Conservation (phyloP, 768 basidiomycete species). For the Floccularia luteovirens region DNA sequence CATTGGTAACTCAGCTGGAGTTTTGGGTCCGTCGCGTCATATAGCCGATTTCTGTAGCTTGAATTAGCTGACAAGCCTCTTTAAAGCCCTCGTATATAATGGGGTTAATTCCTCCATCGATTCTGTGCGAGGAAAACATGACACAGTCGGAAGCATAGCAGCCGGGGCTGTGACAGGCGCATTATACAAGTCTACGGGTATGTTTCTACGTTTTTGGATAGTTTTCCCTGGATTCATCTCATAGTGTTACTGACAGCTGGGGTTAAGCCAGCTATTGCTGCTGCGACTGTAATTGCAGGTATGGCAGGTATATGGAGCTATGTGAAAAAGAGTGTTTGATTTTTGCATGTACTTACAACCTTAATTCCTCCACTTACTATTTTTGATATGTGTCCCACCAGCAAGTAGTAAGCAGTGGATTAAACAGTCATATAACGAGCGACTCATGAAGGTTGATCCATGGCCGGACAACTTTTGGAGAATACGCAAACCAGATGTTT, state of each 20-base stretch:
- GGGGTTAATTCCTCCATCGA: constrained; percentile 94
- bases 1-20: constrained; percentile 97
- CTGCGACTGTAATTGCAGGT: constrained; percentile 84
- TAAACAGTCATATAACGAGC: constrained; percentile 22
- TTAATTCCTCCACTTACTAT: constrained; percentile 38
- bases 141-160: constrained; percentile 83
- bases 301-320: constrained; percentile 92
- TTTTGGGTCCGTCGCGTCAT: constrained; percentile 70
- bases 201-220: constrained; percentile 27
- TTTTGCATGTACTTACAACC: constrained; percentile 42
- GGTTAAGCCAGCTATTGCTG: constrained; percentile 80
- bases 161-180: constrained; percentile 89
- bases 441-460: constrained; percentile 19
- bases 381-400: constrained; percentile 34
- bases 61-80: constrained; percentile 29
- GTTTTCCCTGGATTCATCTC: constrained; percentile 21
- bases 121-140: constrained; percentile 82
- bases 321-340: constrained; percentile 85
- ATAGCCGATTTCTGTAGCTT: constrained; percentile 15
- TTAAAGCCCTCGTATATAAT: constrained; percentile 90
- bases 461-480: constrained; percentile 23
- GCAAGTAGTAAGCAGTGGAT: constrained; percentile 32
- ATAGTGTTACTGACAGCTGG: constrained; percentile 63
- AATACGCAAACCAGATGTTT: constrained; percentile 29
- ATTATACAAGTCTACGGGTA: constrained; percentile 92